Conservation (phyloP, 176 grass and related monocot genomes). For the Dactylis glomerata region DNA sequence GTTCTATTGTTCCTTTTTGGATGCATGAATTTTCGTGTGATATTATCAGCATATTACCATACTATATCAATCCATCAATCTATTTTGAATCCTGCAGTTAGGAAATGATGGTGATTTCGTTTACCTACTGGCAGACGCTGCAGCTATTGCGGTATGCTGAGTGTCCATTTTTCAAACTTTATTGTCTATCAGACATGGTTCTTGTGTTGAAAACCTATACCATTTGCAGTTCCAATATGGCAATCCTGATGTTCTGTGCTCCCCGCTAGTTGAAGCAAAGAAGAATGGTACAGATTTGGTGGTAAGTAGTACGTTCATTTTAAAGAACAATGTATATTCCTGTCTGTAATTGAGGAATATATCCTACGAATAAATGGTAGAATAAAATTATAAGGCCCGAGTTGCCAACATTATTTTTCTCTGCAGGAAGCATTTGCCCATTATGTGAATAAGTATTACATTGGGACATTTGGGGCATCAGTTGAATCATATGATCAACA, state of each 20-base stretch:
- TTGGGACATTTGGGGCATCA: constrained; percentile 61
- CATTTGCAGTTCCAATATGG: constrained; percentile 96
- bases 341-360: constrained; percentile 1
- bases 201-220: constrained; percentile 1
- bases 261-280: constrained; percentile 81
- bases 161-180: constrained; percentile 14
- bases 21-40: not conserved
- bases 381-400: not conserved
- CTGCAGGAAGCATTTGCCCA: constrained; percentile 74
- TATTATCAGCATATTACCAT: not conserved
- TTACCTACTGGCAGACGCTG: constrained; percentile 87
- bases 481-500: constrained; percentile 82
- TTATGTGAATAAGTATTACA: constrained; percentile 85
- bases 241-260: constrained; percentile 83
- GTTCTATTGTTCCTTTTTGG: not conserved
- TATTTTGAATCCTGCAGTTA: constrained; percentile 52
- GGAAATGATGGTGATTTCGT: constrained; percentile 90
- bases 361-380: not conserved
- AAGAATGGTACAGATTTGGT: constrained; percentile 72
- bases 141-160: constrained; percentile 72
- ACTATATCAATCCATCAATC: not conserved
- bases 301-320: constrained; percentile 41
- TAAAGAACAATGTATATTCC: constrained; percentile 1
- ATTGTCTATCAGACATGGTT: constrained; percentile 23
- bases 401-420: not conserved